Percentiles rank a stretch among this genome's conserved stretches.
Evolutionary conservation across 2,329 filamentous ascomycete genomes (phyloP).

Genomic region (Juglanconis sp.): DNA sequence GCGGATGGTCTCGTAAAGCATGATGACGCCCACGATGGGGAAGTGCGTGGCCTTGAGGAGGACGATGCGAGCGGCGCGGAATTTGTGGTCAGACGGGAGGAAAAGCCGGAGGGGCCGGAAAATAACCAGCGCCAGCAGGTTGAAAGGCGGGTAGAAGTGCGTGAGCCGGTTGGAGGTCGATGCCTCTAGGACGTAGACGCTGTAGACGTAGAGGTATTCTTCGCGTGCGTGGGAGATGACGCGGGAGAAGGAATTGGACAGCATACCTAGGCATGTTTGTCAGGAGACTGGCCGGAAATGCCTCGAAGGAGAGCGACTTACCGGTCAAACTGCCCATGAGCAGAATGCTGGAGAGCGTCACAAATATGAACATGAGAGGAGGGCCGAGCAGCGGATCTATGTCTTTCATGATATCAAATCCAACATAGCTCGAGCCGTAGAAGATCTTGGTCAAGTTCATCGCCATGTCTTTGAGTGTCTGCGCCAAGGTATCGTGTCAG

Average conservation of each 20-base stretch:
- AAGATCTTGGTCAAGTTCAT: conserved; percentile 79
- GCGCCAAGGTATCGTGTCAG: conserved; percentile 43
- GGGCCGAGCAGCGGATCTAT: conserved; percentile 59
- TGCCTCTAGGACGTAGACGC: conserved; percentile 61
- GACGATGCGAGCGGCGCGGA: conserved; percentile 60
- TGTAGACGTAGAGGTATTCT: conserved; percentile 77
- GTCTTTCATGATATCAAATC: conserved; percentile 65
- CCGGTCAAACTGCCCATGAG: conserved; percentile 71
- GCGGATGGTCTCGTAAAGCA: conserved; percentile 59
- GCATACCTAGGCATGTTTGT: conserved; percentile 48
- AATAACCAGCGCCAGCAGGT: conserved; percentile 68
- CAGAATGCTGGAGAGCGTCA: conserved; percentile 74
- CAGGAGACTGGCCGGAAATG: neutral
- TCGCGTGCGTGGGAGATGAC: conserved; percentile 64
- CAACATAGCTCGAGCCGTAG: conserved; percentile 72
- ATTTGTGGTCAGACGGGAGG: conserved; percentile 54
- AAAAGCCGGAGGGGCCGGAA: conserved; percentile 71
- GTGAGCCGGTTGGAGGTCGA: conserved; percentile 67
- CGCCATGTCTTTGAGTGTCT: conserved; percentile 50
- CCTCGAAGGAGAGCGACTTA: neutral
- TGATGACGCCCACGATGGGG: conserved; percentile 68
- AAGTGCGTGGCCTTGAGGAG: conserved; percentile 62
- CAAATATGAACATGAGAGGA: conserved; percentile 67
- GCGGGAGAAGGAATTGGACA: conserved; percentile 70
- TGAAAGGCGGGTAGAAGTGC: conserved; percentile 69